phyloP scores from a whole-genome alignment of 73 alveolate genomes.

The Tetrahymena borealis region DNA sequence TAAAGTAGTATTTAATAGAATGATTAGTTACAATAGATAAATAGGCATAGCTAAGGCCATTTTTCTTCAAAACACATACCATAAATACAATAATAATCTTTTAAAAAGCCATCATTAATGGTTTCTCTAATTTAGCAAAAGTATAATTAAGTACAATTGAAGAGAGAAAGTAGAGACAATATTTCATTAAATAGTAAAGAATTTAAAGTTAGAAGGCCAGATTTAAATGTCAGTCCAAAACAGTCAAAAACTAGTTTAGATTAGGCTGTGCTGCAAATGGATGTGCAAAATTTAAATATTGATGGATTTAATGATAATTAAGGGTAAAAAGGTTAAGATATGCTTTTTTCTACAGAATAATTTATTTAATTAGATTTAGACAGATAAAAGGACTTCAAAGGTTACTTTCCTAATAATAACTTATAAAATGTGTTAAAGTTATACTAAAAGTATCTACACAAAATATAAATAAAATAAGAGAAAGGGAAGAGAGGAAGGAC shows the following conservation, averaged over 20 bases:
- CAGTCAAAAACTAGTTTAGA: no score
- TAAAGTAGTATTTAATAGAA: no score
- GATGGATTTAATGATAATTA: no score
- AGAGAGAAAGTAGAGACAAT: background rate
- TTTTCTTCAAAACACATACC: no score
- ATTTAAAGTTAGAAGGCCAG: background rate
- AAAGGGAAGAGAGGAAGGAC: background rate
- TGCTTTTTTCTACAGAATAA: no score
- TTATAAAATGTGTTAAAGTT: background rate
- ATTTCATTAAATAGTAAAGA: background rate
- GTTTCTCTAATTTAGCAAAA: background rate
- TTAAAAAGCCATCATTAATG: background rate
- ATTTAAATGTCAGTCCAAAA: no score
- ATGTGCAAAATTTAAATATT: no score
- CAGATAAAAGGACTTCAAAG: background rate
- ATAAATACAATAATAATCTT: background rate
- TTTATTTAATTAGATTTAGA: background rate
- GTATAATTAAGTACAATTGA: background rate
- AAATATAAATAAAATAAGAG: background rate
- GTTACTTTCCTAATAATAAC: background rate
- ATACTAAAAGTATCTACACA: background rate
- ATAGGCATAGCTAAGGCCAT: no score
- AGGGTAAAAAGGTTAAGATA: no score
- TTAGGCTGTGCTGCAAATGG: no score
- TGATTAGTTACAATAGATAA: no score